A percentile compares a stretch with the other conserved stretches of the same genome.
phyloP scores from a whole-genome alignment of 352 stramenopile genomes.

The Pythium brassicae region DNA sequence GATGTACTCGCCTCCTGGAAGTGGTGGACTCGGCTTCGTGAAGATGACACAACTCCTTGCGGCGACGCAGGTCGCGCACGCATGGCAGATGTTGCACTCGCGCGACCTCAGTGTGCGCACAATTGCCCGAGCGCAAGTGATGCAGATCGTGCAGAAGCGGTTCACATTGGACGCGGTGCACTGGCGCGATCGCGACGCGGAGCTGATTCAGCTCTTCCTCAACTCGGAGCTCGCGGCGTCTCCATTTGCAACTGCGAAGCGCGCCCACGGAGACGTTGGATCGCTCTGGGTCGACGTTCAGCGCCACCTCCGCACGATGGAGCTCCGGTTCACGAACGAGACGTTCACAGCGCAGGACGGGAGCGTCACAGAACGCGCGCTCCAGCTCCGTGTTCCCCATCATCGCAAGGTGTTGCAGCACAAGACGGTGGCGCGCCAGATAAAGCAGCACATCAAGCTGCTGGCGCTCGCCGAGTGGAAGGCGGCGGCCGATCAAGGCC shows the following conservation, averaged over 20 bases:
- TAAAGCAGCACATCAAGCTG: not conserved
- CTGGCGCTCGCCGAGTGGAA: conserved; percentile 1
- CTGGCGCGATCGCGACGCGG: conserved; percentile 5
- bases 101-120: not conserved
- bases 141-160: conserved; percentile 1
- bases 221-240: too few species aligned
- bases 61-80: conserved; percentile 13
- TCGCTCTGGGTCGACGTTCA: not conserved
- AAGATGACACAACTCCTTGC: conserved; percentile 9
- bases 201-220: too few species aligned
- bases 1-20: not conserved
- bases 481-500: not conserved
- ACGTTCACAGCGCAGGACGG: not conserved
- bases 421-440: not conserved
- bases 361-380: not conserved
- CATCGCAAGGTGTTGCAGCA: not conserved
- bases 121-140: conserved; percentile 6
- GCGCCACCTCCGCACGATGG: not conserved
- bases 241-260: too few species aligned
- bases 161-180: conserved; percentile 9
- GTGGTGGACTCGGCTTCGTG: conserved; percentile 7
- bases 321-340: not conserved
- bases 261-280: not conserved
- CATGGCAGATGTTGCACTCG: conserved; percentile 17
- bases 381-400: not conserved